These are phyloP conservation scores for Austroboletus eburneus DNA, from an alignment of 768 basidiomycete species.

Conservation along the genomic window DNA sequence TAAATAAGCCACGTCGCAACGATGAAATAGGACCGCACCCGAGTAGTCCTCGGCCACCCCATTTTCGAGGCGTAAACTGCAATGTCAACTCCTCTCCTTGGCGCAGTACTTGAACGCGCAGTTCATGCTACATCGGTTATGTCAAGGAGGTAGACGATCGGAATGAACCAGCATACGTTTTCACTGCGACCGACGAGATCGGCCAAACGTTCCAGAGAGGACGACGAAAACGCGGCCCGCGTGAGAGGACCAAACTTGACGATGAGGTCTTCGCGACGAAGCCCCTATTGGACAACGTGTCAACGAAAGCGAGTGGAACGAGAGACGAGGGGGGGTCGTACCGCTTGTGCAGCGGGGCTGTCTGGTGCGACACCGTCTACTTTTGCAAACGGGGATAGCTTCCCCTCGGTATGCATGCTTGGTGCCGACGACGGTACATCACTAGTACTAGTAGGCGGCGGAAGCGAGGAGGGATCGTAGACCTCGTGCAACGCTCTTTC, in stretches of 20 bases:
- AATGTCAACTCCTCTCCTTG: conserved; percentile 42
- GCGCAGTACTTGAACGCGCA: conserved; percentile 58
- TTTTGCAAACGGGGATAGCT: conserved; percentile 60
- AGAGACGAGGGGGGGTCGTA: conserved; percentile 33
- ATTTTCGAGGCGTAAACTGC: conserved; percentile 64
- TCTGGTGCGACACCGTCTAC: conserved; percentile 77
- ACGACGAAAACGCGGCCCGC: conserved; percentile 44
- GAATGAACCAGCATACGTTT: conserved; percentile 49
- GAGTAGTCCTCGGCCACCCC: conserved; percentile 85
- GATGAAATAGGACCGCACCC: conserved; percentile 48
- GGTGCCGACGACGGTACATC: conserved; percentile 22
- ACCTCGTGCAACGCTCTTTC: conserved; percentile 64
- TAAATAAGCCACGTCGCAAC: background rate
- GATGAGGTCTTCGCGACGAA: conserved; percentile 67
- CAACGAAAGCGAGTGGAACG: background rate
- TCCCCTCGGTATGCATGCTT: conserved; percentile 11
- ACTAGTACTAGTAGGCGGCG: no score
- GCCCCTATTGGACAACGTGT: conserved; percentile 45
- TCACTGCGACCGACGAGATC: conserved; percentile 73
- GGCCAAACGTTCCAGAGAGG: conserved; percentile 65
- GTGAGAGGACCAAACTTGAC: conserved; percentile 69
- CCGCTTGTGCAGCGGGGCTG: conserved; percentile 82
- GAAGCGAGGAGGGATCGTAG: conserved; percentile 42
- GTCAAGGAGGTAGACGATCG: background rate
- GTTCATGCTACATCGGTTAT: conserved; percentile 42